Percentiles rank a stretch among this genome's conserved stretches.
phyloP scores from a whole-genome alignment of 768 basidiomycete genomes.

The Phaeotremella fagi region DNA sequence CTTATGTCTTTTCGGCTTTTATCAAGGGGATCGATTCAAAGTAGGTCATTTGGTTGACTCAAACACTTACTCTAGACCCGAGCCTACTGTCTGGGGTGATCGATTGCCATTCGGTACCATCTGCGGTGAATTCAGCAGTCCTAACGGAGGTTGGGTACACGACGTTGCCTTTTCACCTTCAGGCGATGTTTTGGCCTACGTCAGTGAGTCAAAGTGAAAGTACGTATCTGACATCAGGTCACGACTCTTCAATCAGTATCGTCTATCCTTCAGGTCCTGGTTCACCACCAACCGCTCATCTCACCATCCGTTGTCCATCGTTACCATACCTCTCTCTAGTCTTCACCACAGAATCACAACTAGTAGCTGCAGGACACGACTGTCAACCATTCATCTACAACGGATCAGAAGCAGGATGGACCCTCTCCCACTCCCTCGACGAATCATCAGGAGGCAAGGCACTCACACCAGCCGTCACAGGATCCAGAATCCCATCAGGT shows the following conservation, averaged over 20 bases:
- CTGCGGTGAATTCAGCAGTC: conserved; percentile 85
- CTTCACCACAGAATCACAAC: conserved; percentile 74
- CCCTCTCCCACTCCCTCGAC: conserved; percentile 73
- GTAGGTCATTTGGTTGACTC: conserved; percentile 50
- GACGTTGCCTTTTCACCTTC: conserved; percentile 92
- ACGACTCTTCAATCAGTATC: conserved; percentile 88
- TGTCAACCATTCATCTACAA: conserved; percentile 89
- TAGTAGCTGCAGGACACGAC: conserved; percentile 94
- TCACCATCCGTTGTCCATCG: conserved; percentile 68
- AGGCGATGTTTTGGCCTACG: conserved; percentile 89
- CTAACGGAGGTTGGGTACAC: conserved; percentile 96
- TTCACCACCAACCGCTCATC: conserved; percentile 52
- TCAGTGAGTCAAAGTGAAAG: conserved; percentile 58
- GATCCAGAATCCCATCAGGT: conserved; percentile 38
- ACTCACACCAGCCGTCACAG: conserved; percentile 52
- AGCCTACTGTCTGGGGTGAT: conserved; percentile 91
- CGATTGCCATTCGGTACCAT: conserved; percentile 96
- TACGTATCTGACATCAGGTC: conserved; percentile 55
- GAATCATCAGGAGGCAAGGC: conserved; percentile 58
- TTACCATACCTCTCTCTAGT: conserved; percentile 79
- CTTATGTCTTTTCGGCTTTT: conserved; percentile 93
- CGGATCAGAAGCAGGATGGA: conserved; percentile 72
- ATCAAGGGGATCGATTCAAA: conserved; percentile 96
- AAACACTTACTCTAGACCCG: conserved; percentile 58
- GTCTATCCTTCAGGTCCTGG: conserved; percentile 76